Evolutionary conservation across 257 asterid genomes (phyloP).

Genomic region (Ophiorrhiza pumila): DNA sequence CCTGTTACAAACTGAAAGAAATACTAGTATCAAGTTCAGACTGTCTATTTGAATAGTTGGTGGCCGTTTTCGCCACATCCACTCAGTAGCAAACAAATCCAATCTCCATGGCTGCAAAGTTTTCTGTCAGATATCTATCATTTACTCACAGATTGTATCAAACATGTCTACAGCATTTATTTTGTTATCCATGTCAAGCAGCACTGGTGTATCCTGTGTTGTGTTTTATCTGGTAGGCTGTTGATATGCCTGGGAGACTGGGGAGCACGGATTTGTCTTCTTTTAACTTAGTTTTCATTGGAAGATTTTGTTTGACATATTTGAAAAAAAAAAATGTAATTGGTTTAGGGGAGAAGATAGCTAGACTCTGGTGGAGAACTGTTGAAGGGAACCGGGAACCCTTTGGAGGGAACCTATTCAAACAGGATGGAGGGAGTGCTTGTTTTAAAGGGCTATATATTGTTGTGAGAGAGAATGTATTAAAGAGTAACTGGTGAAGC

Average conservation of each 20-base stretch:
- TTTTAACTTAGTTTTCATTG: not conserved
- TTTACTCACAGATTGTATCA: not conserved
- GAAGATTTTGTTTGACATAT: not conserved
- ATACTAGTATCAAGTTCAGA: not conserved
- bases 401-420: not conserved
- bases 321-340: not conserved
- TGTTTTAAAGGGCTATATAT: not conserved
- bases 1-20: not conserved
- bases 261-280: not conserved
- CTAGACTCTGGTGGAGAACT: not conserved
- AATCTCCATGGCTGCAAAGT: not conserved
- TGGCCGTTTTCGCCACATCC: not conserved
- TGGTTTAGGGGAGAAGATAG: not conserved
- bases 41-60: not conserved
- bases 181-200: not conserved
- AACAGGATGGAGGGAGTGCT: not conserved
- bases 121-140: not conserved
- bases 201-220: not conserved
- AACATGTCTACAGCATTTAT: not conserved
- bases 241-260: not conserved
- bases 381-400: not conserved
- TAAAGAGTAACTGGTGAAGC: not conserved
- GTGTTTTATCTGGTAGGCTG: not conserved
- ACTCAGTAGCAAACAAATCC: not conserved
- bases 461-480: not conserved